Base-by-base conservation (phyloP, 2,329 filamentous ascomycete genomes). In the Calonectria leucothoes region DNA sequence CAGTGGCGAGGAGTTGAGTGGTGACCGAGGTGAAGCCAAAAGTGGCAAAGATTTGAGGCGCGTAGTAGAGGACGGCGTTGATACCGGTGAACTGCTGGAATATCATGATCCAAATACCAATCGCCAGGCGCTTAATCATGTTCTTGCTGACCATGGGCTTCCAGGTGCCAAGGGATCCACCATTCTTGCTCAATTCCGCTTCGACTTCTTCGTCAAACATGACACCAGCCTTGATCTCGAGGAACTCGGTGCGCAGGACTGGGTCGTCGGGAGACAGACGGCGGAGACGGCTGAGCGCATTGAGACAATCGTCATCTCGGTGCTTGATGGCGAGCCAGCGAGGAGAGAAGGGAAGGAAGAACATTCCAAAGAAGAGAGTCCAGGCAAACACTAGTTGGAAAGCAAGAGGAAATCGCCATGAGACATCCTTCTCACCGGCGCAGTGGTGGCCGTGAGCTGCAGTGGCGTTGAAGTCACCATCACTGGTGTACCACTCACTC, bases 51-150 rank as follows among this genome's bases (percentile, higher is more conserved):
- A 66, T 66, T 25, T 66, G 48, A 23, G 45, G 64, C 5, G 48
- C 64, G 17, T 66, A 66, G 45, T 66, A 66, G 4, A 66, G 45
- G 6, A 66, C 33, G 6, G 64, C 64, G 25, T 66, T 66, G 48
- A 66, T 66, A 39, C 64, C 64, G 7, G 64, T 52, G 45, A 52
- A 66, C 25, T 66, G 48, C 17, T 52, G 48, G 33, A 66, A 66
- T 17, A 66, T 51, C 64, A 66, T 66, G 37, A 69, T 45, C 45
- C 45, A 39, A 48, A 39, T 11, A 29, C 45, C 64, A 37, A 66
- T 39, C 2, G 48, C 23, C 29, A 66, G 5, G 29, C 64, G 64
- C 45, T 39, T 52, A 23, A 66, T 12, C 48, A 66, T 52, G 31
- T 55, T 52, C 45, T 52, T 52, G 23, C 33, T 66, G 17, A 66